Base-by-base conservation (phyloP, 2,329 filamentous ascomycete species). In the Fusarium tuaranense region DNA sequence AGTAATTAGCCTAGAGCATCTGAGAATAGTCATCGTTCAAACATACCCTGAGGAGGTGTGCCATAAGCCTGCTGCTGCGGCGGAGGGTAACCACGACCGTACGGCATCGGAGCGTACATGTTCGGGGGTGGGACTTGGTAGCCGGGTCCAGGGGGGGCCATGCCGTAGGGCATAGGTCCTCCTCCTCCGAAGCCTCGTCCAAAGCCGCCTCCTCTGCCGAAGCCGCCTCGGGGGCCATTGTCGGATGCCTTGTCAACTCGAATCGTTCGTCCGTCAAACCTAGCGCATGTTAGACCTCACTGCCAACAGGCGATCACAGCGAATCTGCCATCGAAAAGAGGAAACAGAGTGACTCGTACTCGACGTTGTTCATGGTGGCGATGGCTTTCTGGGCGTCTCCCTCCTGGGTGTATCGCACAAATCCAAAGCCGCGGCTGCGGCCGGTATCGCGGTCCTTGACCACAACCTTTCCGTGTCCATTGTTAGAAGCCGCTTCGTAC, bases 401-500 rank as follows among this genome's bases (percentile, higher is more conserved):
- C 75, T 95, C 94, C 75, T 91, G 91, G 62, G 90, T 86, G 86
- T 96, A 99, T 79, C 95, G 94, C 74, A 99, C 96, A 84, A 98
- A 98, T 58, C 97, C 97, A 83, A 98, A 99, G 71, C 97, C 97
- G 84, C 97, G 94, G 88, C 95, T 98, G 84, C 96, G 95, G 80
- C 95, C 94, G 81, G 96, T 98, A 82, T 98, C 96, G 81, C 95
- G 94, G 84, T 99, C 96, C 87, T 98, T 98, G 80, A 98, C 95
- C 78, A 99, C 96, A 73, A 98, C 94, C 96, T 98, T 72, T 60
- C 57, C 61, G 68, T 41, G 39, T 65, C 55, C 67, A 51, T 66
- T 57, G 65, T 79, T 77, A 79, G 75, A 71, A 70, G 60, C 63
- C 46, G 55, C 41, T 66, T 74, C 59, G 59, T 59, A 30, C 59